These are phyloP conservation scores for Pichia sp. DNA, from an alignment of 1,139 yeast species.

Conservation along the genomic window DNA sequence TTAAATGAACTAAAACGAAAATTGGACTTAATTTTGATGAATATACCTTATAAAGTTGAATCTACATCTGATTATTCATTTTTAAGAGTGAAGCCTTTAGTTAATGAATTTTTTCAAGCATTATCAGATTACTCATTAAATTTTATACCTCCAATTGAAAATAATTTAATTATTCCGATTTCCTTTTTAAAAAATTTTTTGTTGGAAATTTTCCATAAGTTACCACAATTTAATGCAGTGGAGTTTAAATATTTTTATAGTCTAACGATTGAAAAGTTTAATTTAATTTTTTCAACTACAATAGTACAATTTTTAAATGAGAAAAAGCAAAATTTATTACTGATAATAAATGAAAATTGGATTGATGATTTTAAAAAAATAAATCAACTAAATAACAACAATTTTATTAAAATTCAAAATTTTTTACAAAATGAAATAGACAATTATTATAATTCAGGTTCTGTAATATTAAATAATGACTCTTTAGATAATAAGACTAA, in stretches of 20 bases:
- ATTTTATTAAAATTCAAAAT: constrained; percentile 43
- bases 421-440: constrained; percentile 38
- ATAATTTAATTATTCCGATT: constrained; percentile 50
- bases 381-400: constrained; percentile 50
- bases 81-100: constrained; percentile 65
- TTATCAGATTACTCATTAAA: constrained; percentile 73
- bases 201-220: constrained; percentile 53
- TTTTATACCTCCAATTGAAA: constrained; percentile 73
- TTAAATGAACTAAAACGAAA: constrained; percentile 45
- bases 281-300: constrained; percentile 67
- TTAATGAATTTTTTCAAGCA: constrained; percentile 71
- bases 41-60: constrained; percentile 73
- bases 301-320: constrained; percentile 43
- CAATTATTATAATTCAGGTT: constrained; percentile 19
- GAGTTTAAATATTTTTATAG: constrained; percentile 68
- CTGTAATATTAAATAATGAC: constrained; percentile 16
- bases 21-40: constrained; percentile 39
- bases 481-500: background rate
- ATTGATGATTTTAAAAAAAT: constrained; percentile 51
- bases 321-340: constrained; percentile 33
- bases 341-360: constrained; percentile 46
- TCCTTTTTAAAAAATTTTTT: constrained; percentile 59
- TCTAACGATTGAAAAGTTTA: constrained; percentile 74
- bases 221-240: constrained; percentile 67
- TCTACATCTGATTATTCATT: constrained; percentile 78